Percentiles rank a stretch among this genome's conserved stretches.
phyloP scores from a whole-genome alignment of 1,284 basidiomycete species.

The Heterobasidion annosum region DNA sequence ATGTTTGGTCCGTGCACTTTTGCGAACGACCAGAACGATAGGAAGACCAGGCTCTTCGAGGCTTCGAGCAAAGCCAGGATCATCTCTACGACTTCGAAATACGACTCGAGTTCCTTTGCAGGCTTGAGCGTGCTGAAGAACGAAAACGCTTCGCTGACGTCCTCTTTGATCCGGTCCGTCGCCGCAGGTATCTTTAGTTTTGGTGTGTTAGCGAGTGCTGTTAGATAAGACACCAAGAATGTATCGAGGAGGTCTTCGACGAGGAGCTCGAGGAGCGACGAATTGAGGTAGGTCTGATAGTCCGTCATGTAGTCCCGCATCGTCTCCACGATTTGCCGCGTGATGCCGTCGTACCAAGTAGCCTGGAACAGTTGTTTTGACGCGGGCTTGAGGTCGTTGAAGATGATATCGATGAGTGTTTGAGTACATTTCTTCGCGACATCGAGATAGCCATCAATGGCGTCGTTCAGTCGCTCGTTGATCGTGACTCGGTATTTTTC shows the following conservation, averaged over 20 bases:
- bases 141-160: slow-evolving; percentile 69
- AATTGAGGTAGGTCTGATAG: slow-evolving; percentile 87
- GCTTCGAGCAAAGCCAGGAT: slow-evolving; percentile 83
- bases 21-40: slow-evolving; percentile 96
- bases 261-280: slow-evolving; percentile 86
- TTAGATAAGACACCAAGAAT: slow-evolving; percentile 89
- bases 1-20: slow-evolving; percentile 92
- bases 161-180: slow-evolving; percentile 73
- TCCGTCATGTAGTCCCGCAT: slow-evolving; percentile 94
- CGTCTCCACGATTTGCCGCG: slow-evolving; percentile 86
- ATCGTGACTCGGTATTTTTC: slow-evolving; percentile 87
- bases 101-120: slow-evolving; percentile 71
- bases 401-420: slow-evolving; percentile 88
- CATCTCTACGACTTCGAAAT: slow-evolving; percentile 85
- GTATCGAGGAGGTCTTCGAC: slow-evolving; percentile 90
- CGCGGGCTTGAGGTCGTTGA: slow-evolving; percentile 90
- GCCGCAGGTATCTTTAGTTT: slow-evolving; percentile 86
- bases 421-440: slow-evolving; percentile 97
- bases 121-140: slow-evolving; percentile 82
- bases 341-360: slow-evolving; percentile 83
- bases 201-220: slow-evolving; percentile 76
- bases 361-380: slow-evolving; percentile 82
- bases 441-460: slow-evolving; percentile 97
- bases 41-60: slow-evolving; percentile 87
- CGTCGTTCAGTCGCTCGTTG: slow-evolving; percentile 84